Evolutionary conservation across 2,329 filamentous ascomycete genomes (phyloP).

Genomic region (Bipolaris oryzae): DNA sequence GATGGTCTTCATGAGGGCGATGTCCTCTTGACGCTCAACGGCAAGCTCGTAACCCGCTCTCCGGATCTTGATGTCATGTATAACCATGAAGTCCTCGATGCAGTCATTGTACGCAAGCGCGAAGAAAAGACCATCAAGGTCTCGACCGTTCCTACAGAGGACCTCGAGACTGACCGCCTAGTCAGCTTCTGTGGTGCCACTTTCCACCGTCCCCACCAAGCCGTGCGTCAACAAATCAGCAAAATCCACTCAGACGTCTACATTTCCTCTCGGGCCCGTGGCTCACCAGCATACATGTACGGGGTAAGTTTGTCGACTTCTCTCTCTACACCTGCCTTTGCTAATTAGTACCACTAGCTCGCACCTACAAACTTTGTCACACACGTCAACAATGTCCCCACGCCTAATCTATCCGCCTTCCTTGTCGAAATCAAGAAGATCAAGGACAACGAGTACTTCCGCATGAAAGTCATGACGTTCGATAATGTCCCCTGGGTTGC

Average conservation of each 20-base stretch:
- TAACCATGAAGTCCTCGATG: slow-evolving; percentile 79
- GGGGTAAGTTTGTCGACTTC: slow-evolving; percentile 35
- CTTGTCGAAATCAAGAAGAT: slow-evolving; percentile 83
- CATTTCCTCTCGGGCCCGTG: slow-evolving; percentile 73
- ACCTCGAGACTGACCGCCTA: slow-evolving; percentile 89
- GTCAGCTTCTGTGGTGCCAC: slow-evolving; percentile 96
- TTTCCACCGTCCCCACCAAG: slow-evolving; percentile 90
- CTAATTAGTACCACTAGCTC: slow-evolving; percentile 64
- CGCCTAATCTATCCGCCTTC: slow-evolving; percentile 81
- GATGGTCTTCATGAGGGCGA: slow-evolving; percentile 83
- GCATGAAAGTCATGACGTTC: slow-evolving; percentile 95
- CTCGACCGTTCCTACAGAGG: slow-evolving; percentile 83
- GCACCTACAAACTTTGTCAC: slow-evolving; percentile 98
- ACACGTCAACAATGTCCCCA: slow-evolving; percentile 87
- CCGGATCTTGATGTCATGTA: slow-evolving; percentile 98
- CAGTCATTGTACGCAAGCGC: slow-evolving; percentile 84
- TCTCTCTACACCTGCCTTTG: slow-evolving; percentile 48
- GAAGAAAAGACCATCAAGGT: slow-evolving; percentile 77
- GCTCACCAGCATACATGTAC: slow-evolving; percentile 47
- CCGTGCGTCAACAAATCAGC: slow-evolving; percentile 95
- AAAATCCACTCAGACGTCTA: slow-evolving; percentile 97
- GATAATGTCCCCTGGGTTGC: slow-evolving; percentile 99
- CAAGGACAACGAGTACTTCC: slow-evolving; percentile 97
- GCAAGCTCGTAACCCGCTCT: slow-evolving; percentile 88
- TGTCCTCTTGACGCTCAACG: slow-evolving; percentile 88